phyloP scores from a whole-genome alignment of 2,329 filamentous ascomycete genomes.

The Hypomyces rosellus region DNA sequence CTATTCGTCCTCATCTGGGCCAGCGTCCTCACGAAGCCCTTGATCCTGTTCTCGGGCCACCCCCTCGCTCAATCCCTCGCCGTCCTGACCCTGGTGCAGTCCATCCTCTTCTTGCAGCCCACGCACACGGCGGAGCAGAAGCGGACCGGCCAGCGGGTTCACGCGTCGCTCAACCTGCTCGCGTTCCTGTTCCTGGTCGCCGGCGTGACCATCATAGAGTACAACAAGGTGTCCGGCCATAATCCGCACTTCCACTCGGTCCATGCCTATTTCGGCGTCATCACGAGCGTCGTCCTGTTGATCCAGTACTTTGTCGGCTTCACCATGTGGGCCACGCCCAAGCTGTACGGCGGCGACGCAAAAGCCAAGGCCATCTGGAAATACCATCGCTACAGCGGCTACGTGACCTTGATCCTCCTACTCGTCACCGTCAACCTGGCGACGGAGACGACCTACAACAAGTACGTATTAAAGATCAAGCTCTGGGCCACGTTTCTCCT shows the following conservation, averaged over 20 bases:
- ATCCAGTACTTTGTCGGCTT: constrained; percentile 74
- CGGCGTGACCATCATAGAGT: constrained; percentile 66
- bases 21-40: constrained; percentile 59
- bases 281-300: constrained; percentile 62
- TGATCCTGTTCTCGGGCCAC: constrained; percentile 84
- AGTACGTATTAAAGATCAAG: constrained; percentile 61
- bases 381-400: constrained; percentile 76
- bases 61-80: constrained; percentile 66
- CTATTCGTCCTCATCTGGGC: constrained; percentile 73
- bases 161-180: constrained; percentile 64
- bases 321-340: constrained; percentile 71
- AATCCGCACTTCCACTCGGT: constrained; percentile 70
- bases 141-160: constrained; percentile 48
- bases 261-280: constrained; percentile 78
- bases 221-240: constrained; percentile 70
- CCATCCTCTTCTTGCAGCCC: constrained; percentile 79
- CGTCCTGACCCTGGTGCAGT: constrained; percentile 70
- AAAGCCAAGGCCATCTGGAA: constrained; percentile 82
- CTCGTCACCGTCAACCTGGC: constrained; percentile 70
- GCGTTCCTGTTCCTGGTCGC: constrained; percentile 55
- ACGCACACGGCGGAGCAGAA: constrained; percentile 76
- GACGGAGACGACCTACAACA: constrained; percentile 69
- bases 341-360: constrained; percentile 69
- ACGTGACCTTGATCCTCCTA: constrained; percentile 63
- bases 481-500: constrained; percentile 70